Conservation (phyloP, 2,329 filamentous ascomycete species). For the Epichloe uncinata region DNA sequence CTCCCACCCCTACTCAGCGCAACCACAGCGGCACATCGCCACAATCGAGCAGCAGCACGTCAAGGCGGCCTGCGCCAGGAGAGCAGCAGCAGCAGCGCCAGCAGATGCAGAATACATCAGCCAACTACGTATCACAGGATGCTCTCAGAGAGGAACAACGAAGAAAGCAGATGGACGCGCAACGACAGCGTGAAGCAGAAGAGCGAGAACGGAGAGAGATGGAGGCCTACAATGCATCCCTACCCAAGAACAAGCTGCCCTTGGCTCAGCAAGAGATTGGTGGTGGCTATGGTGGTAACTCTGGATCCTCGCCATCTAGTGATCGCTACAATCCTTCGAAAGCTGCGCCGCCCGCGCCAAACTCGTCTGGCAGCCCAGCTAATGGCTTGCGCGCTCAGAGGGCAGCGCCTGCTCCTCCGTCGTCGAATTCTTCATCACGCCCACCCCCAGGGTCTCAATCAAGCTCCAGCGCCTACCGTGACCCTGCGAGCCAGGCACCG, state of each 20-base stretch:
- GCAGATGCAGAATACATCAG: constrained; percentile 43
- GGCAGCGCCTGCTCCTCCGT: constrained; percentile 61
- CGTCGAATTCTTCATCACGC: constrained; percentile 25
- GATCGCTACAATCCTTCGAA: constrained; percentile 76
- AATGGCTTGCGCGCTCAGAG: constrained; percentile 56
- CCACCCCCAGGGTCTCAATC: constrained; percentile 36
- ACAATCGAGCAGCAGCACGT: constrained; percentile 23
- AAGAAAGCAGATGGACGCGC: constrained; percentile 48
- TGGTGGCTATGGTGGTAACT: constrained; percentile 48
- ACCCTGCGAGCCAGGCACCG: constrained; percentile 27
- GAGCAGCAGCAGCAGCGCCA: constrained; percentile 38
- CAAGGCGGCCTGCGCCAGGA: constrained; percentile 26
- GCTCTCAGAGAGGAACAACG: constrained; percentile 42
- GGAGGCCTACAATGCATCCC: constrained; percentile 78
- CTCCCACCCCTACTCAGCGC: constrained; percentile 27
- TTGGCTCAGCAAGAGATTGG: constrained; percentile 85
- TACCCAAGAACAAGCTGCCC: constrained; percentile 69
- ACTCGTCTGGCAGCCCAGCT: constrained; percentile 40
- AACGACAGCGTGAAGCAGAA: constrained; percentile 42
- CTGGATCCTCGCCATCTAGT: constrained; percentile 24
- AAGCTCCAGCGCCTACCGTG: constrained; percentile 32
- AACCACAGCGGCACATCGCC: constrained; percentile 26
- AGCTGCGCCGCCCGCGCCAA: constrained; percentile 70
- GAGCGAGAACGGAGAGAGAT: constrained; percentile 62
- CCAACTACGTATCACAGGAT: constrained; percentile 40